A percentile compares a stretch with the other conserved stretches of the same genome.
These are phyloP conservation scores for Coniosporium apollinis DNA, from an alignment of 495 filamentous ascomycete species.

Conservation along the genomic window DNA sequence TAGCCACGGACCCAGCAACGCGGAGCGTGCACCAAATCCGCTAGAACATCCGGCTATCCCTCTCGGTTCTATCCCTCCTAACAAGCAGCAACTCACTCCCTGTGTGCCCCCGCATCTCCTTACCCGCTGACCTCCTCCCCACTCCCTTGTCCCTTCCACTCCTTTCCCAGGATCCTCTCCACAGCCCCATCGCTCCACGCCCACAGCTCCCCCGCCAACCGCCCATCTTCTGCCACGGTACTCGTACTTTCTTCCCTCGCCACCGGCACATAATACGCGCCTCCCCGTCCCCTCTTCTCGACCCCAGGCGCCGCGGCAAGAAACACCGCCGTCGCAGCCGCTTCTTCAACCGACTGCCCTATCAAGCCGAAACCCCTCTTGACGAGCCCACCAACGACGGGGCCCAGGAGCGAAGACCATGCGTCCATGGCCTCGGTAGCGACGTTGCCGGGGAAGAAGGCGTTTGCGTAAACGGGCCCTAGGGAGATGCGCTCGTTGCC, in stretches of 20 bases:
- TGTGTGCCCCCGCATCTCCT: no score
- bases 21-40: no score
- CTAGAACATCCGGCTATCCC: no score
- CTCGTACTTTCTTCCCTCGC: conserved; percentile 15
- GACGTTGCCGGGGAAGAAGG: conserved; percentile 28
- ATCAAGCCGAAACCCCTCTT: conserved; percentile 8
- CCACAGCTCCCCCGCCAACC: conserved; percentile 20
- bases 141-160: not conserved
- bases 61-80: no score
- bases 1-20: no score
- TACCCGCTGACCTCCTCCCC: no score
- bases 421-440: conserved; percentile 22
- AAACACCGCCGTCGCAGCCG: conserved; percentile 26
- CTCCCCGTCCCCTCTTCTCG: conserved; percentile 9
- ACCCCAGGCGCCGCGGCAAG: conserved; percentile 17
- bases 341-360: conserved; percentile 23
- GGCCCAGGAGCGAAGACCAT: conserved; percentile 22
- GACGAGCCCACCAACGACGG: conserved; percentile 9
- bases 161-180: not conserved
- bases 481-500: conserved; percentile 5
- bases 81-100: no score
- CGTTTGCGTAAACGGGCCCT: conserved; percentile 9
- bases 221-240: conserved; percentile 13
- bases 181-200: conserved; percentile 13
- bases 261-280: conserved; percentile 24